Percentiles rank a stretch among this genome's conserved stretches.
These are phyloP conservation scores for Turnera subulata DNA, from an alignment of 345 rosid species.

Conservation along the genomic window DNA sequence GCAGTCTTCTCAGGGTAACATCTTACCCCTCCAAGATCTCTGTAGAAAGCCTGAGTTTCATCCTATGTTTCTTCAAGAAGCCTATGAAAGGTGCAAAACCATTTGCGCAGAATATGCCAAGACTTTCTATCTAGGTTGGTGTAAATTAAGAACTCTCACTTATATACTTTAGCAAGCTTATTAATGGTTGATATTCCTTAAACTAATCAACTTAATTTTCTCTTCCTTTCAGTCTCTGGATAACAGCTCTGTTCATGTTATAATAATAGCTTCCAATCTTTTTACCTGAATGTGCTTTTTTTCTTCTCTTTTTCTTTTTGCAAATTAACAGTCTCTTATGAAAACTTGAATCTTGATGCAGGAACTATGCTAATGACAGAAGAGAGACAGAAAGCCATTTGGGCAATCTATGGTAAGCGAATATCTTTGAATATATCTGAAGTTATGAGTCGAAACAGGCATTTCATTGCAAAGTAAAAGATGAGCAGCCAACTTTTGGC, in stretches of 20 bases:
- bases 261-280: too few relatives aligned
- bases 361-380: constrained; percentile 61
- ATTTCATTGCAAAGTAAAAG: too few relatives aligned
- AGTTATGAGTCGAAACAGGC: too few relatives aligned
- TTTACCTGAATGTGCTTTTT: too few relatives aligned
- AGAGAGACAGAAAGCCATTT: constrained; percentile 54
- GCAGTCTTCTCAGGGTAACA: constrained; percentile 28
- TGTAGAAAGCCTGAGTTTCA: constrained; percentile 30
- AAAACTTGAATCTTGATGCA: constrained; percentile 23
- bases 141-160: neutral
- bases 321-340: too few relatives aligned
- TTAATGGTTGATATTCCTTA: neutral
- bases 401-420: constrained; percentile 62
- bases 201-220: too few relatives aligned
- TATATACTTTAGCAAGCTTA: neutral
- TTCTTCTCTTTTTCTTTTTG: neutral
- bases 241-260: neutral
- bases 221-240: neutral
- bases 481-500: too few relatives aligned
- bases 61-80: constrained; percentile 46
- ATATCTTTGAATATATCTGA: neutral
- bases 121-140: constrained; percentile 55
- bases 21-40: constrained; percentile 6
- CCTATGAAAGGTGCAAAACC: constrained; percentile 40
- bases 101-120: constrained; percentile 60